phyloP scores from a whole-genome alignment of 768 basidiomycete species.

The Tricholoma bakamatsutake region DNA sequence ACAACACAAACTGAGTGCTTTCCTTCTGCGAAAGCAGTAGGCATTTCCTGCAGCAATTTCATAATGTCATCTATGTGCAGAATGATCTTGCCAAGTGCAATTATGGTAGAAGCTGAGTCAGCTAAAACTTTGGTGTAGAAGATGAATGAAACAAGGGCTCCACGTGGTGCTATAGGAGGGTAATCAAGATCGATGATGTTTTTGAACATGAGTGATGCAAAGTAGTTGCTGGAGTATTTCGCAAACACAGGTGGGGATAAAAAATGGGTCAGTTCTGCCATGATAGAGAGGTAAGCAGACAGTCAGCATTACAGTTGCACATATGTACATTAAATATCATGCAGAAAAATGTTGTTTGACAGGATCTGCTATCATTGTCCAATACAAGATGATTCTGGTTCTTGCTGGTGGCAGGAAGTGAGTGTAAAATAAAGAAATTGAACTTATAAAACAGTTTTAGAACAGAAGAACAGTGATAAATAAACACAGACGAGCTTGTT shows the following conservation, averaged over 20 bases:
- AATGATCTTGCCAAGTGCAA: background rate
- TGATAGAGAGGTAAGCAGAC: background rate
- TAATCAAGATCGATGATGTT: background rate
- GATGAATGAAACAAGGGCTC: background rate
- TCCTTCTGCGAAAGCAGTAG: background rate
- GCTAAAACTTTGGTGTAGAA: background rate
- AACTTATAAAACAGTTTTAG: background rate
- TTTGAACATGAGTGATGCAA: background rate
- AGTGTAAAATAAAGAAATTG: background rate
- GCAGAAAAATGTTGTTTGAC: background rate
- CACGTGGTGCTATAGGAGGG: background rate
- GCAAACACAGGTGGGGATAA: background rate
- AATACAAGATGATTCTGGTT: background rate
- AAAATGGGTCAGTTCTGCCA: background rate
- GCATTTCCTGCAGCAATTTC: background rate
- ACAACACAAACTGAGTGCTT: background rate
- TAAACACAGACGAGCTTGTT: background rate
- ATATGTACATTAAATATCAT: background rate
- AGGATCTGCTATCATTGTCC: background rate
- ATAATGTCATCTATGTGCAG: background rate
- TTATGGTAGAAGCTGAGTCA: background rate
- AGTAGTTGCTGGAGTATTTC: background rate
- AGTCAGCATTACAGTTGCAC: background rate
- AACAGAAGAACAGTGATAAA: background rate
- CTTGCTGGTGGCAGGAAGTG: background rate